These are phyloP conservation scores for Vitis hybrid DNA, from an alignment of 177 flowering plant species.

Conservation along the genomic window DNA sequence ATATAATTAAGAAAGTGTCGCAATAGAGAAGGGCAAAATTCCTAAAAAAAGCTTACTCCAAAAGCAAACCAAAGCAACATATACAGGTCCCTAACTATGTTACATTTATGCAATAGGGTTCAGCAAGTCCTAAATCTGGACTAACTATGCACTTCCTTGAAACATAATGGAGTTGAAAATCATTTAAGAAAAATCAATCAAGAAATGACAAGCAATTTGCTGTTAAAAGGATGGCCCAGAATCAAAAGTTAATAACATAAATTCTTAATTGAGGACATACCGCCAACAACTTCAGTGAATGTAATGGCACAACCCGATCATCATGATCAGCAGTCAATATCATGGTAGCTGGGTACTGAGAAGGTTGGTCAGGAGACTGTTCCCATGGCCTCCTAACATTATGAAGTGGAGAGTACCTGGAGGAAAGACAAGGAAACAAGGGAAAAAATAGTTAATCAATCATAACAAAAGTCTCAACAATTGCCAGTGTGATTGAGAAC, in stretches of 20 bases:
- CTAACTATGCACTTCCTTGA: too few relatives aligned
- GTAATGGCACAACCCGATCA: constrained; percentile 96
- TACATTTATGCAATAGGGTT: too few relatives aligned
- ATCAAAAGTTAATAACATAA: not conserved
- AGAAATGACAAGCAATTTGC: not conserved
- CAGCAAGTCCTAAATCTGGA: too few relatives aligned
- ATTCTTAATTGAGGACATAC: constrained; percentile 42
- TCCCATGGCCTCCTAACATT: constrained; percentile 98
- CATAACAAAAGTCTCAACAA: not conserved
- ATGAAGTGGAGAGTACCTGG: constrained; percentile 95
- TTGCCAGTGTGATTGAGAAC: not conserved
- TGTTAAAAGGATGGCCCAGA: not conserved
- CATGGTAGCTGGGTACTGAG: constrained; percentile 91
- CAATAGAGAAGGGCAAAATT: too few relatives aligned
- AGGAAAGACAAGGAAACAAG: not conserved
- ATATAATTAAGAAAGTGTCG: too few relatives aligned
- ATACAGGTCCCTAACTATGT: too few relatives aligned
- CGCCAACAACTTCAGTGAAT: constrained; percentile 87
- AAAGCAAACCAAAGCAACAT: too few relatives aligned
- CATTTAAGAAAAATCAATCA: not conserved
- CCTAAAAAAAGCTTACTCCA: too few relatives aligned
- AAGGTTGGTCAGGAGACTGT: constrained; percentile 27
- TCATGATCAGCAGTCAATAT: constrained; percentile 98
- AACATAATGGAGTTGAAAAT: too few relatives aligned
- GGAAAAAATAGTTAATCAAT: not conserved